These are phyloP conservation scores for Diutina sp. DNA, from an alignment of 1,139 yeast genomes.

Conservation along the genomic window DNA sequence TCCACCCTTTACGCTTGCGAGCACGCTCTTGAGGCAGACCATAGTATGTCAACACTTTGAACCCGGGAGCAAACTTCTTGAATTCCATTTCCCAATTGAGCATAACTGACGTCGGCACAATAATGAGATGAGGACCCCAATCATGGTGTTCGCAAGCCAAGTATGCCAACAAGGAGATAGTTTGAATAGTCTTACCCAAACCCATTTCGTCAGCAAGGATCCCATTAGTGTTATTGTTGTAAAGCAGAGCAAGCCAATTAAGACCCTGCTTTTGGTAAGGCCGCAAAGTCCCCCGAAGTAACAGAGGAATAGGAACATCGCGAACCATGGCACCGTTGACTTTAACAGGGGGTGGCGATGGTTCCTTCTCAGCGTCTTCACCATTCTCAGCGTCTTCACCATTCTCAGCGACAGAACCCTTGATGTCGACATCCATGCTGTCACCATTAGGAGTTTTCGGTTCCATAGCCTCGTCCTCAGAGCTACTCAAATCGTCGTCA, in stretches of 20 bases:
- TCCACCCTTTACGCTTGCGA: slow-evolving; percentile 95
- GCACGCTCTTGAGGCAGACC: slow-evolving; percentile 98
- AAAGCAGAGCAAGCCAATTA: slow-evolving; percentile 92
- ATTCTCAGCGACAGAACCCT: slow-evolving; percentile 13
- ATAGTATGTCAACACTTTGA: slow-evolving; percentile 87
- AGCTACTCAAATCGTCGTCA: not conserved
- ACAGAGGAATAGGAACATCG: slow-evolving; percentile 58
- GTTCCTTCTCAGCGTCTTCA: slow-evolving; percentile 4
- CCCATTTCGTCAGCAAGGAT: slow-evolving; percentile 99
- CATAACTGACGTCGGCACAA: slow-evolving; percentile 98
- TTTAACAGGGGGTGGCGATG: slow-evolving; percentile 14
- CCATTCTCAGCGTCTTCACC: slow-evolving; percentile 8
- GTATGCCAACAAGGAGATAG: slow-evolving; percentile 76
- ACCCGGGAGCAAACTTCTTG: slow-evolving; percentile 96
- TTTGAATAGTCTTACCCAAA: slow-evolving; percentile 92
- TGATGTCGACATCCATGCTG: slow-evolving; percentile 1
- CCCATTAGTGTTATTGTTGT: slow-evolving; percentile 88
- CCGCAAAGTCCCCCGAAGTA: slow-evolving; percentile 71
- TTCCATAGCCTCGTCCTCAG: not conserved
- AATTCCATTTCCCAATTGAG: slow-evolving; percentile 99
- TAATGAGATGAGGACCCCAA: slow-evolving; percentile 97
- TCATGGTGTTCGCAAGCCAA: slow-evolving; percentile 86
- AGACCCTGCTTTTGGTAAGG: slow-evolving; percentile 93
- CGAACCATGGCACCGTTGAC: slow-evolving; percentile 41
- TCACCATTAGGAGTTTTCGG: not conserved